A percentile compares a stretch with the other conserved stretches of the same genome.
Conservation (phyloP, 1,284 basidiomycete genomes). For the Rhodotorula sp. region DNA sequence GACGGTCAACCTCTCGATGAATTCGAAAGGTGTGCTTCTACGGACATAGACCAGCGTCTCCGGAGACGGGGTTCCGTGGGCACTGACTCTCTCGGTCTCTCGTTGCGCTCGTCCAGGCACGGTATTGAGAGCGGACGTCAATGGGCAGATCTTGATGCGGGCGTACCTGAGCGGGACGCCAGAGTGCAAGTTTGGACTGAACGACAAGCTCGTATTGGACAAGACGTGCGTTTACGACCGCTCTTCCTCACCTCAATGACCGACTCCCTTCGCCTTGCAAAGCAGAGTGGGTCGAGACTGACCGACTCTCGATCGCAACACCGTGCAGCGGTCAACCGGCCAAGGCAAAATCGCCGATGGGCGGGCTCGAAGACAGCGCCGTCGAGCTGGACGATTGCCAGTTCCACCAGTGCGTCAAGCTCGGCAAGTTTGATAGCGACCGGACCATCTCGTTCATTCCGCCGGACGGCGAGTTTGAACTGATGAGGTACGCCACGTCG, state of each 20-base stretch:
- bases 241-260: background rate
- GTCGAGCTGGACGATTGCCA: conserved; percentile 97
- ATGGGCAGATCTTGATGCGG: conserved; percentile 96
- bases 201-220: conserved; percentile 96
- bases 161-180: conserved; percentile 94
- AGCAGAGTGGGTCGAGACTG: background rate
- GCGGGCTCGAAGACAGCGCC: conserved; percentile 51
- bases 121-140: conserved; percentile 91
- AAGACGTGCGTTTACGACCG: conserved; percentile 22
- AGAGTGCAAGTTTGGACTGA: conserved; percentile 96
- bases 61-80: no score
- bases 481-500: conserved; percentile 72
- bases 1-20: conserved; percentile 93
- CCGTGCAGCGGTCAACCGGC: background rate
- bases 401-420: conserved; percentile 96
- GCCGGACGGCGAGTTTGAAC: conserved; percentile 97
- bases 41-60: no score
- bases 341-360: conserved; percentile 19
- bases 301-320: background rate
- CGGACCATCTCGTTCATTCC: conserved; percentile 95
- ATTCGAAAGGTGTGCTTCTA: conserved; percentile 78
- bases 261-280: no score
- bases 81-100: conserved; percentile 10
- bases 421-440: conserved; percentile 89
- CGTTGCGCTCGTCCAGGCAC: conserved; percentile 68